Percentiles rank a stretch among this genome's conserved stretches.
Evolutionary conservation across 2,329 filamentous ascomycete genomes (phyloP).

Genomic region (Fusarium temperatum): DNA sequence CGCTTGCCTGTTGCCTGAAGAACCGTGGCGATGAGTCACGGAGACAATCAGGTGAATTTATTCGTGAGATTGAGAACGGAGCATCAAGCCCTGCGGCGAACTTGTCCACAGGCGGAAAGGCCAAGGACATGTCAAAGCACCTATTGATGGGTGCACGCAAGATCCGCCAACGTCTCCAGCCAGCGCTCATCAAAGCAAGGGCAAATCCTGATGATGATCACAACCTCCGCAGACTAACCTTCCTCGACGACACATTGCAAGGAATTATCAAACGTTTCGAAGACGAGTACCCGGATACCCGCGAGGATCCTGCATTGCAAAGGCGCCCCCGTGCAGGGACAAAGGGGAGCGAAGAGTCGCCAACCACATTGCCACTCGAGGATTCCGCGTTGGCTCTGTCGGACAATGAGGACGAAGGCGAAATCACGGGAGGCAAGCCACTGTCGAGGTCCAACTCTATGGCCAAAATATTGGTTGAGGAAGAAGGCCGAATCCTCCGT

Average conservation of each 20-base stretch:
- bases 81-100: slow-evolving; percentile 54
- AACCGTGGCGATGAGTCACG: slow-evolving; percentile 74
- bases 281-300: slow-evolving; percentile 92
- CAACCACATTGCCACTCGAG: slow-evolving; percentile 37
- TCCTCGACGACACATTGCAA: slow-evolving; percentile 87
- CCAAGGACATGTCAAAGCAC: slow-evolving; percentile 93
- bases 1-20: slow-evolving; percentile 87
- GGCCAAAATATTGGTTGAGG: slow-evolving; percentile 63
- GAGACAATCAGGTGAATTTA: slow-evolving; percentile 61
- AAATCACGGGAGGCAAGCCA: slow-evolving; percentile 51
- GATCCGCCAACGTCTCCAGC: slow-evolving; percentile 84
- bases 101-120: slow-evolving; percentile 64
- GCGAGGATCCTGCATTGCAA: slow-evolving; percentile 51
- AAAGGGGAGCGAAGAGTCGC: slow-evolving; percentile 35
- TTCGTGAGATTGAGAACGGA: slow-evolving; percentile 62
- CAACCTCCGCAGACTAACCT: slow-evolving; percentile 83
- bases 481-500: slow-evolving; percentile 65
- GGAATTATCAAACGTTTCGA: slow-evolving; percentile 96
- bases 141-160: slow-evolving; percentile 87
- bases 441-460: slow-evolving; percentile 63
- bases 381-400: slow-evolving; percentile 53
- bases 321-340: slow-evolving; percentile 16
- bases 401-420: slow-evolving; percentile 60
- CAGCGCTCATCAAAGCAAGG: slow-evolving; percentile 79
- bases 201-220: slow-evolving; percentile 74